These are phyloP conservation scores for Hypoxylon fuscum DNA, from an alignment of 495 filamentous ascomycete species.

Conservation along the genomic window DNA sequence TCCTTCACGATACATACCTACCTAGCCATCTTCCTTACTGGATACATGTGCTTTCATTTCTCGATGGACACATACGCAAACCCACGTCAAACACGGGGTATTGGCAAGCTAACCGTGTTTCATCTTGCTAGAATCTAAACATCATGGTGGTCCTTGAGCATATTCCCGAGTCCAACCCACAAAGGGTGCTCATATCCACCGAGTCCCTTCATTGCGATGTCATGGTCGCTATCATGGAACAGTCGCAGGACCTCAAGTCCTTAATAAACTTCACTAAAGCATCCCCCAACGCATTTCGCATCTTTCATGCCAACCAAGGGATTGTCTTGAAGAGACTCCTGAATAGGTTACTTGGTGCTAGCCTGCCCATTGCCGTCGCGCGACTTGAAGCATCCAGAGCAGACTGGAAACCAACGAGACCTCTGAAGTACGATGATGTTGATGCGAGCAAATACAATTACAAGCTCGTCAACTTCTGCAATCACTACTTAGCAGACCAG, in stretches of 20 bases:
- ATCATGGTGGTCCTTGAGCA: neutral
- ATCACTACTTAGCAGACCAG: neutral
- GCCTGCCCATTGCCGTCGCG: conserved; percentile 2
- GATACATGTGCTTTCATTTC: neutral
- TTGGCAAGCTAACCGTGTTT: no score
- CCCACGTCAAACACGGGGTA: no score
- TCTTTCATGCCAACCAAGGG: neutral
- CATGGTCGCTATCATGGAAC: neutral
- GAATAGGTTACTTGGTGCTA: neutral
- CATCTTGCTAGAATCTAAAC: neutral
- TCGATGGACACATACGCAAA: no score
- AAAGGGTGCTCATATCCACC: neutral
- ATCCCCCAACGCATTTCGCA: neutral
- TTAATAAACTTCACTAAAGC: neutral
- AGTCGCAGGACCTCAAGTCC: neutral
- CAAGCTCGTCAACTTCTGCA: neutral
- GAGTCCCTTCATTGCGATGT: neutral
- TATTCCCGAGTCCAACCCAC: neutral
- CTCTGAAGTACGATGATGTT: neutral
- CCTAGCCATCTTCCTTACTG: neutral
- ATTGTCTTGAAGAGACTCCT: neutral
- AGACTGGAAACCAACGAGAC: neutral
- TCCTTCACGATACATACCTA: neutral
- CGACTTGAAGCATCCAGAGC: neutral
- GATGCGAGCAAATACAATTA: neutral